phyloP scores from a whole-genome alignment of 1,284 basidiomycete genomes.

The Trametes hirsuta region DNA sequence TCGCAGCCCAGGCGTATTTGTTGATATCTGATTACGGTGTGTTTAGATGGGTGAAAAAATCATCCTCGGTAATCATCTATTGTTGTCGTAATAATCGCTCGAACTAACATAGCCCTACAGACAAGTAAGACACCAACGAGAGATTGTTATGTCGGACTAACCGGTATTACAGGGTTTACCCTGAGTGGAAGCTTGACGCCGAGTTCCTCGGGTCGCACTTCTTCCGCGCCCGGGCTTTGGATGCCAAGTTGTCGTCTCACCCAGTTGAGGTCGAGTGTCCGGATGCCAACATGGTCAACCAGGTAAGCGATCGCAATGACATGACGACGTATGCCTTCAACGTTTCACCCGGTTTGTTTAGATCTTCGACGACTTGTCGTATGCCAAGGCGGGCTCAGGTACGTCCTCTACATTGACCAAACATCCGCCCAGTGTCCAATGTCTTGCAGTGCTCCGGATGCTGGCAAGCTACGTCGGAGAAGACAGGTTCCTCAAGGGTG shows the following conservation, averaged over 20 bases:
- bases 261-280: slow-evolving; percentile 94
- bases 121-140: slow-evolving; percentile 44
- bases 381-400: slow-evolving; percentile 87
- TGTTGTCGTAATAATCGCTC: neutral
- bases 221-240: slow-evolving; percentile 79
- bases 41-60: slow-evolving; percentile 88
- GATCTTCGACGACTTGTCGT: slow-evolving; percentile 88
- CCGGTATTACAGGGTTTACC: slow-evolving; percentile 57
- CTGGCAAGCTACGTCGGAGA: slow-evolving; percentile 88
- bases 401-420: slow-evolving; percentile 14
- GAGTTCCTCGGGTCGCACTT: slow-evolving; percentile 72
- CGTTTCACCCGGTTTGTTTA: slow-evolving; percentile 31
- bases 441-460: slow-evolving; percentile 85
- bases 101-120: slow-evolving; percentile 32
- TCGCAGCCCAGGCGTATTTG: too few relatives aligned
- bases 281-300: slow-evolving; percentile 85
- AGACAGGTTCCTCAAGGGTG: slow-evolving; percentile 85
- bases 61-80: slow-evolving; percentile 63
- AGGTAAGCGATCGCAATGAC: slow-evolving; percentile 46
- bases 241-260: slow-evolving; percentile 91
- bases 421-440: neutral
- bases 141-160: neutral
- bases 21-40: neutral
- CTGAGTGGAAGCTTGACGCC: slow-evolving; percentile 77
- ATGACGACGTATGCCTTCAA: neutral